Conservation (phyloP, 352 stramenopile genomes). For the Globisporangium middletonii region DNA sequence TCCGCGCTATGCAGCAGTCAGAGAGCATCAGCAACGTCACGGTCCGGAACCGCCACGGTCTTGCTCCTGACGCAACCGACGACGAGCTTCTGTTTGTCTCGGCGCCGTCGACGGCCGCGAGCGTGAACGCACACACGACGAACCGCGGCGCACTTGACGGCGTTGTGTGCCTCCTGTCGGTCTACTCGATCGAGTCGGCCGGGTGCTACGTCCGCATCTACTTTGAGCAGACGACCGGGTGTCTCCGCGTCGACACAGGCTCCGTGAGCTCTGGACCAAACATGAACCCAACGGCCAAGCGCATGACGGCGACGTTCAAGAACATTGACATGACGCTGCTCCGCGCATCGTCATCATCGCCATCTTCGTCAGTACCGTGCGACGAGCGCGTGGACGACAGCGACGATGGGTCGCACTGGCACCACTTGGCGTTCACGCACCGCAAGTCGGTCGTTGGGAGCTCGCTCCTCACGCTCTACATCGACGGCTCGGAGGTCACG, state of each 20-base stretch:
- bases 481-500: constrained; percentile 63
- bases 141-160: constrained; percentile 26
- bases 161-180: constrained; percentile 57
- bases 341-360: background rate
- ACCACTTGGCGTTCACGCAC: constrained; percentile 69
- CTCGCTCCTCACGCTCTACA: constrained; percentile 64
- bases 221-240: constrained; percentile 63
- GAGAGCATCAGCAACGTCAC: constrained; percentile 29
- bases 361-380: background rate
- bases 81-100: constrained; percentile 31
- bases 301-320: constrained; percentile 56
- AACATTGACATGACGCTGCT: constrained; percentile 48
- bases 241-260: constrained; percentile 61
- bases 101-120: background rate
- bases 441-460: constrained; percentile 65
- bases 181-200: constrained; percentile 61
- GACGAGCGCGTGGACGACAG: constrained; percentile 6
- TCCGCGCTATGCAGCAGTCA: constrained; percentile 46
- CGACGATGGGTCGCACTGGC: constrained; percentile 46
- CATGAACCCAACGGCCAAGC: constrained; percentile 50
- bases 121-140: constrained; percentile 3
- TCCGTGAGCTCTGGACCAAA: constrained; percentile 39
- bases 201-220: constrained; percentile 66
- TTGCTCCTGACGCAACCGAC: constrained; percentile 1
- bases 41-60: constrained; percentile 19